phyloP scores from a whole-genome alignment of 2,329 filamentous ascomycete species.

The Botrytis elliptica region DNA sequence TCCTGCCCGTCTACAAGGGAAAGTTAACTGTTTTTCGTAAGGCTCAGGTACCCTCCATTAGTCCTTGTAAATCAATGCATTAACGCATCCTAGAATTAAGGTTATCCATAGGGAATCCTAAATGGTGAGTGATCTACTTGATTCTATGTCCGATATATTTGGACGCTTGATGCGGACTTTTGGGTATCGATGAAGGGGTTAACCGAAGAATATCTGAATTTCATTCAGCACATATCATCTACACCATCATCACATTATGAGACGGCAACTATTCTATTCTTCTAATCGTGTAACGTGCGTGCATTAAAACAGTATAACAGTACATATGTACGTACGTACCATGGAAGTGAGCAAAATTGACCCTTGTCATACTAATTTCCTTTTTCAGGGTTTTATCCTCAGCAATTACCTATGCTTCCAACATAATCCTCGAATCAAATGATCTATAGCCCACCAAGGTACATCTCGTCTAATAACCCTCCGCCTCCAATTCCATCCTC shows the following conservation, averaged over 20 bases:
- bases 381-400: constrained; percentile 6
- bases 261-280: background rate
- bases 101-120: background rate
- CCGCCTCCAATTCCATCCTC: background rate
- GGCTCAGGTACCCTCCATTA: constrained; percentile 9
- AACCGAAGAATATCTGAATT: background rate
- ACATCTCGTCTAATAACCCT: background rate
- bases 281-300: background rate
- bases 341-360: background rate
- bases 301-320: background rate
- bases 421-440: constrained; percentile 10
- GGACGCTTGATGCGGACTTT: background rate
- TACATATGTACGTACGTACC: background rate
- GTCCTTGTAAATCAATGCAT: background rate
- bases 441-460: background rate
- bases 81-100: constrained; percentile 15
- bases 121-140: background rate
- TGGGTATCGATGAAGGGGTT: background rate
- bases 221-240: background rate
- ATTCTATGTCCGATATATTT: background rate
- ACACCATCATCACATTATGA: background rate
- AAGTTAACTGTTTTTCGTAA: constrained; percentile 2
- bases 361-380: constrained; percentile 7
- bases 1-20: background rate
- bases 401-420: background rate